A percentile compares a stretch with the other conserved stretches of the same genome.
These are phyloP conservation scores for Marchantia paleacea DNA, from an alignment of 225 moss, liverwort and hornwort genomes.

Conservation along the genomic window DNA sequence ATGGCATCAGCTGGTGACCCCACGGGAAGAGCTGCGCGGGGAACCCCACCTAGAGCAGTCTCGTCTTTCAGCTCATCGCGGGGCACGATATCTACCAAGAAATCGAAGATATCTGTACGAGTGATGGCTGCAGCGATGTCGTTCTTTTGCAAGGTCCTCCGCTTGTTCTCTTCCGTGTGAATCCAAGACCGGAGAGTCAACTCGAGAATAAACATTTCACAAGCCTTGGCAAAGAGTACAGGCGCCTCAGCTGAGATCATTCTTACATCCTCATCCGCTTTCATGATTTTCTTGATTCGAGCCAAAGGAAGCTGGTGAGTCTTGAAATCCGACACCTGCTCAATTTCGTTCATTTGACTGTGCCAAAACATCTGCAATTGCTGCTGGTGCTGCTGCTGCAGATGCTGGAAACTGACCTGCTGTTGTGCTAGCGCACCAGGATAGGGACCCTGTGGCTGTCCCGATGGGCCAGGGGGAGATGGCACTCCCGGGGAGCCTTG, in stretches of 20 bases:
- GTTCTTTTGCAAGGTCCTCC: constrained; percentile 64
- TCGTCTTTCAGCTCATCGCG: constrained; percentile 86
- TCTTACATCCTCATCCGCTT: constrained; percentile 66
- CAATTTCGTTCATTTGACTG: constrained; percentile 92
- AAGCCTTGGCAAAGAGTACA: constrained; percentile 65
- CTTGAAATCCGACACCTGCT: constrained; percentile 86
- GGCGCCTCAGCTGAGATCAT: constrained; percentile 74
- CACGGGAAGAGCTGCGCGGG: constrained; percentile 73
- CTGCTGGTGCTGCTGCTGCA: constrained; percentile 85
- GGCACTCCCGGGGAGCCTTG: constrained; percentile 46
- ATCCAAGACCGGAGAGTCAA: constrained; percentile 68
- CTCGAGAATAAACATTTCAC: constrained; percentile 70
- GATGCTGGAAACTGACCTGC: constrained; percentile 88
- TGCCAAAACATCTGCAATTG: constrained; percentile 94
- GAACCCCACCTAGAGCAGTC: constrained; percentile 56
- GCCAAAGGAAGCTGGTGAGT: constrained; percentile 92
- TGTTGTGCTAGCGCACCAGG: constrained; percentile 77
- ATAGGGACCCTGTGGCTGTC: constrained; percentile 61
- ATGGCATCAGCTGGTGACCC: constrained; percentile 60
- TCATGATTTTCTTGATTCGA: constrained; percentile 96
- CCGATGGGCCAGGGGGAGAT: constrained; percentile 33
- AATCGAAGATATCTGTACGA: constrained; percentile 62
- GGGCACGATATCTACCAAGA: constrained; percentile 66
- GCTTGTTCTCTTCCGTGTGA: constrained; percentile 72
- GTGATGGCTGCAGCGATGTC: constrained; percentile 67